These are phyloP conservation scores for Candida coleopterorum DNA, from an alignment of 805 yeast genomes.

Conservation along the genomic window DNA sequence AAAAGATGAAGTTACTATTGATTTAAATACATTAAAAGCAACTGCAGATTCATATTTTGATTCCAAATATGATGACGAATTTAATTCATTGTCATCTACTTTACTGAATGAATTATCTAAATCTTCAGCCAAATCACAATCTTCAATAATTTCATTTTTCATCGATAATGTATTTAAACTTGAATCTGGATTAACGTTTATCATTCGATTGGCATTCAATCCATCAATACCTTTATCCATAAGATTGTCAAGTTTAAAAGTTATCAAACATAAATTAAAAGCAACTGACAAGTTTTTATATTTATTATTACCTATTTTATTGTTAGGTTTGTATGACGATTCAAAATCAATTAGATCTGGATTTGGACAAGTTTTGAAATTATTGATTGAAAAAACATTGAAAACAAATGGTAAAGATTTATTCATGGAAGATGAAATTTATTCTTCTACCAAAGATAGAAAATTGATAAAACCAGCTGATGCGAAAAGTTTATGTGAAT, in stretches of 20 bases:
- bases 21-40: conserved; percentile 13
- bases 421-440: conserved; percentile 52
- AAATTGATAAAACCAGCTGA: conserved; percentile 65
- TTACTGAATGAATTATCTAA: conserved; percentile 42
- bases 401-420: conserved; percentile 36
- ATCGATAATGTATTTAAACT: conserved; percentile 24
- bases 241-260: conserved; percentile 45
- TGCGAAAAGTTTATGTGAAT: conserved; percentile 22
- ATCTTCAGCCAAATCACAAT: conserved; percentile 12
- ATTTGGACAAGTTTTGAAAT: conserved; percentile 16
- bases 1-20: conserved; percentile 16
- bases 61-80: conserved; percentile 32
- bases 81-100: conserved; percentile 34
- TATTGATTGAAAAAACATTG: conserved; percentile 30
- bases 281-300: conserved; percentile 34
- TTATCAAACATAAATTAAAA: conserved; percentile 32
- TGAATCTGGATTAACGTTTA: conserved; percentile 51
- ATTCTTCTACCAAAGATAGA: conserved; percentile 44
- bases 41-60: conserved; percentile 16
- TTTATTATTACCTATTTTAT: conserved; percentile 53
- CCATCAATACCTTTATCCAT: conserved; percentile 55
- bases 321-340: conserved; percentile 50
- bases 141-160: conserved; percentile 12
- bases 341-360: conserved; percentile 46
- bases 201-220: conserved; percentile 52